Conservation (phyloP, 257 asterid species). For the Solanum pimpinellifolium region DNA sequence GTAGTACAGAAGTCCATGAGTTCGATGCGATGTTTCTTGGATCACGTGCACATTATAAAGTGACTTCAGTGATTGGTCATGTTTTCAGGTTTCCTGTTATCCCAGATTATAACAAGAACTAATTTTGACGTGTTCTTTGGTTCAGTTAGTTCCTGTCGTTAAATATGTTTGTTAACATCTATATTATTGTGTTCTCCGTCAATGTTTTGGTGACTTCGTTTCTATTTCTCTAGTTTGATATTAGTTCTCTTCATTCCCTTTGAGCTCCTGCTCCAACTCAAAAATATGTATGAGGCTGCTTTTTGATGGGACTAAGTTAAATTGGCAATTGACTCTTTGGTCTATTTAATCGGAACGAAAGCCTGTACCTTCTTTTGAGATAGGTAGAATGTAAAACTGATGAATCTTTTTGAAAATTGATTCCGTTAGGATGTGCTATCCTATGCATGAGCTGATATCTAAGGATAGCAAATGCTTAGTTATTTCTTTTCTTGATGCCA, state of each 20-base stretch:
- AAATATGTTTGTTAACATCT: not conserved
- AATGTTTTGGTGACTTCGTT: not conserved
- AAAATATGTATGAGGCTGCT: not conserved
- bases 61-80: conserved; percentile 94
- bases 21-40: conserved; percentile 77
- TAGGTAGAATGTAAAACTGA: not conserved
- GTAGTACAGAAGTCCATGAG: conserved; percentile 82
- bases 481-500: not conserved
- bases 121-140: not conserved
- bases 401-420: not conserved
- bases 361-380: not conserved
- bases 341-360: not conserved
- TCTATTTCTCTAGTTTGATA: not conserved
- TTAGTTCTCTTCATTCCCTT: not conserved
- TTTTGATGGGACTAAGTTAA: not conserved
- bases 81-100: conserved; percentile 64
- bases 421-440: not conserved
- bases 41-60: conserved; percentile 50
- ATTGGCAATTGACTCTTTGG: not conserved
- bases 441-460: not conserved
- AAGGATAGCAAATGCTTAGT: not conserved
- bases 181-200: not conserved
- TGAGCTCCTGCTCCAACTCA: not conserved
- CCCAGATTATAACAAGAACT: not conserved
- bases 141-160: conserved; percentile 1